Evolutionary conservation across 768 basidiomycete species (phyloP), one percentile per base, ranked within the genome.

Genomic region (Psilocybe azurescens): DNA sequence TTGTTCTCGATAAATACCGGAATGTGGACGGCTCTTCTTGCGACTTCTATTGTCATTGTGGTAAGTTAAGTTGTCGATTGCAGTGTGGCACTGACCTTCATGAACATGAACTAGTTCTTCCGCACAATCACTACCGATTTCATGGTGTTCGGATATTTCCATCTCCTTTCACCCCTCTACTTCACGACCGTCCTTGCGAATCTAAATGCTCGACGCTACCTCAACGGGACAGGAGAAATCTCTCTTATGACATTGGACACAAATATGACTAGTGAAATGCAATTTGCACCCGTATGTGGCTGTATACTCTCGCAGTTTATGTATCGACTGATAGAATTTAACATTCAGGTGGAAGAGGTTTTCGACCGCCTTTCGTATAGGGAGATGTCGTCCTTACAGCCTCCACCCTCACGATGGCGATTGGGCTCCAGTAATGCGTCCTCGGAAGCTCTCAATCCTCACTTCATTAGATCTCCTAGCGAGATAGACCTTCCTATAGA

Each of bases 81-180:
- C 13, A 3, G 13, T 46, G 5, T 18, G 3, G 32, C 28, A 0
- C 33, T 18, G 8, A 32, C 18, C 29, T 39, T 30, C 7, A 46
- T 7, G 3, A 11, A 36, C 11, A 36, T 20, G 9, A 60, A 11
- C 10, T n/a, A 60, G 59, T 60, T 60, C 47, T 47, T 60, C 14
- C 59, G 59, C 20, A 60, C 59, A 18, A 20, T 54, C 32, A 56
- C 53, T 7, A 24, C 53, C n/a, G 59, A 60, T 29, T 60, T 54
- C 24, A 60, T 60, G 59, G 53, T 60, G 20, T 60, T 60, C 20
- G 53, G 53, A 14, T 60, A 60, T 44, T 60, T 60, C 36, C 59
- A 60, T 16, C 53, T 60, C 13, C 53, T 60, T 32, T 60, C 59
- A 2, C 59, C 59, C 3, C 53, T 60, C 24, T 60, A 60, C 20